Conservation (phyloP, 2,329 filamentous ascomycete species). For the Knufia petricola region DNA sequence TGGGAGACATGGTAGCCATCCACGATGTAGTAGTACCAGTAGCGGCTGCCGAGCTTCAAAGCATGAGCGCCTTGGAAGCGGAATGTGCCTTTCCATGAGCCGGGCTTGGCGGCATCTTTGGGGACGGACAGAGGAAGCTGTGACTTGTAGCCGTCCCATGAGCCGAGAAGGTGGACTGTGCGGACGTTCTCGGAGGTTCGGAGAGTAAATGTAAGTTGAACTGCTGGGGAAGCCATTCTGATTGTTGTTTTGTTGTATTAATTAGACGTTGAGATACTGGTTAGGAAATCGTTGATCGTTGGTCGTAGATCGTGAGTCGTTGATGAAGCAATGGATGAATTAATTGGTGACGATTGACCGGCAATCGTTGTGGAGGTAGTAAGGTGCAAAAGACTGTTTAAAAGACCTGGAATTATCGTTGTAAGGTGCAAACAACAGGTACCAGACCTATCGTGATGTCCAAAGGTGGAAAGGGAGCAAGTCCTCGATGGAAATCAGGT, state of each 20-base stretch:
- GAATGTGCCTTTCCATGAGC: slow-evolving; percentile 93
- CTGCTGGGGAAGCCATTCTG: slow-evolving; percentile 44
- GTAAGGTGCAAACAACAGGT: slow-evolving; percentile 6
- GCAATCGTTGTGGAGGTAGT: slow-evolving; percentile 14
- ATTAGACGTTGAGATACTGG: not conserved
- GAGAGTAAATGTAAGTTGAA: slow-evolving; percentile 91
- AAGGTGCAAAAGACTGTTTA: slow-evolving; percentile 1
- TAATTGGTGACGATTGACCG: slow-evolving; percentile 17
- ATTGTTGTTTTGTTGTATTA: slow-evolving; percentile 5
- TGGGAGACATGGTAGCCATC: slow-evolving; percentile 97
- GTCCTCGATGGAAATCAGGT: slow-evolving; percentile 8
- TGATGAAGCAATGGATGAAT: not conserved
- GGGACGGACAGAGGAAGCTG: slow-evolving; percentile 73
- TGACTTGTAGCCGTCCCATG: slow-evolving; percentile 93
- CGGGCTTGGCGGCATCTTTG: slow-evolving; percentile 77
- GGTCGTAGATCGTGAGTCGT: not conserved
- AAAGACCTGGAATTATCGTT: slow-evolving; percentile 8
- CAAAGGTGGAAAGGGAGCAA: slow-evolving; percentile 6
- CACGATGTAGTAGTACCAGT: slow-evolving; percentile 99
- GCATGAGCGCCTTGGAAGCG: slow-evolving; percentile 74
- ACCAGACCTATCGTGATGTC: slow-evolving; percentile 10
- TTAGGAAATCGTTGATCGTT: slow-evolving; percentile 3
- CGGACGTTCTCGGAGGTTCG: slow-evolving; percentile 94
- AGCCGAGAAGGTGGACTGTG: slow-evolving; percentile 93
- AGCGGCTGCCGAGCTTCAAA: slow-evolving; percentile 78